Base-by-base conservation (phyloP, 1,284 basidiomycete genomes). In the Puccinia novopanici region DNA sequence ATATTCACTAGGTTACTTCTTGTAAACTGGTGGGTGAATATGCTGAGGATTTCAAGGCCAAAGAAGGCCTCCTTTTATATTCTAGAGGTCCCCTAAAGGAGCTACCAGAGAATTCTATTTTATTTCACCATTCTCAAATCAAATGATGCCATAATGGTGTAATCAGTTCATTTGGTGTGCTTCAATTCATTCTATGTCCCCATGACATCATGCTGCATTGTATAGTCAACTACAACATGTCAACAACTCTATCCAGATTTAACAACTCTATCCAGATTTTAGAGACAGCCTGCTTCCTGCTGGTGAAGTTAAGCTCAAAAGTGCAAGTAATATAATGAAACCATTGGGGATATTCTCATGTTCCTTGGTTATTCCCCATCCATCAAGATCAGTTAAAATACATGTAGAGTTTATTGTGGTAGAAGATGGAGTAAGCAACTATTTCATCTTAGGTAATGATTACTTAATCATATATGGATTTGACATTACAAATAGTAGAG, bases 401-500 rank as follows among this genome's bases (percentile, higher is more conserved):
- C 34, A 65, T 5, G 61, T 45, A 40, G 61, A 37, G 30, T 65
- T 65, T 22, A 65, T 65, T 30, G 61, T 65, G 34, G 40, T 45
- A 37, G 40, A 65, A 27, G 61, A 65, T 40, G 61, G 61, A 40
- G 34, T 65, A 22, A 45, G 61, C 30, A 45, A 65, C 8, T 65
- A 65, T 19, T 65, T 40, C 19, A 65, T 65, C 10, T 15, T 65
- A n/a, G 61, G 61, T 40, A 65, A 65, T 40, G 61, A 65, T n/a
- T 65, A 45, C 12, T 4, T 65, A 6, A 65, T 15, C 30, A 45
- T 65, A 17, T 65, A 65, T 65, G 61, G 61, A 5, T 65, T 65
- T 37, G 61, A 65, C 17, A 65, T 45, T 27, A 65, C 9, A 27
- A 40, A 45, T 40, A 65, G 61, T 27, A 65, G 61, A 40, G 61